Base-by-base conservation (phyloP, 192 early-diverging fungal species). In the Jimgerdemannia flammicorona region DNA sequence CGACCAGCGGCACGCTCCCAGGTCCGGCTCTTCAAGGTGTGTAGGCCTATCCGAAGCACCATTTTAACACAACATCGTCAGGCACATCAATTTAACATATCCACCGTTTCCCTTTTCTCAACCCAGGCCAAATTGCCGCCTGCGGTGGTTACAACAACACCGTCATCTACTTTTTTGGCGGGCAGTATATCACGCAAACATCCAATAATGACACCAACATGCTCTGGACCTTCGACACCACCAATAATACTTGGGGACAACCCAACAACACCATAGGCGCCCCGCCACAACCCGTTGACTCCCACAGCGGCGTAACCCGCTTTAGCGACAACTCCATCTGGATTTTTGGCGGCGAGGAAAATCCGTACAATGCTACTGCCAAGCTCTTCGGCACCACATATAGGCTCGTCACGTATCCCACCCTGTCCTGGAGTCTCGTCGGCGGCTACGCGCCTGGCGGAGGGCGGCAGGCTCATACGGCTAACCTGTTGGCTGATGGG, bases 341-440 rank as follows among this genome's bases (percentile, higher is more conserved):
- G 17, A 75, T 75, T 4, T 75, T 75, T 69, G 74, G 74, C 18
- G 74, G 74, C 14, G 74, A 75, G 59, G n/a, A 66, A 1, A 65
- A 39, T 0, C 49, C 67, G 2, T 20, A 42, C 69, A 49, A 40
- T 3, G 59, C 67, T 2, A 69, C 4, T 39, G 65, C 64, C 64
- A 43, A 43, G 3, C 29, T 29, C 29, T 73, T 64, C 72, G 65
- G 65, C 40, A 73, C 63, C 8, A 73, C 72, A 19, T 73, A 40
- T 49, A 11, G 72, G 3, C 64, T 73, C 8, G 66, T 10, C 7
- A 20, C 67, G 19, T 19, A 68, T 6, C 67, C 29, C 7, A 20
- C 67, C 2, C 67, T 68, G 67, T 7, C 66, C 43, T 75, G 64
- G 67, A 66, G 74, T 3, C 42, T 68, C n/a, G 39, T 69, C 8